Evolutionary conservation across 148 eudicot genomes (phyloP), one percentile per base, ranked within the genome.

Genomic region (Polygonum aviculare): DNA sequence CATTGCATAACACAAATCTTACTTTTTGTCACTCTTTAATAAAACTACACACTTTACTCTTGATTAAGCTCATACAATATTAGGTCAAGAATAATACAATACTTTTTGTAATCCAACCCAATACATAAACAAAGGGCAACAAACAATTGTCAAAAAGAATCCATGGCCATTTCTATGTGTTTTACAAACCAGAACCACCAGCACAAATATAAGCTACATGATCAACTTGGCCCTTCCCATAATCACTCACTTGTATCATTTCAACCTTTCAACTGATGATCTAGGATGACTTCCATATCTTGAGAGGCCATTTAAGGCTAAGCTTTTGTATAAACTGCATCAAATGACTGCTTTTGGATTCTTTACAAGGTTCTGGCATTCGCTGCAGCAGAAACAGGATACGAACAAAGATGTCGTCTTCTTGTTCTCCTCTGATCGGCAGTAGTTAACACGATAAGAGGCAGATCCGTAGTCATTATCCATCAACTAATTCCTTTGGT

Each of bases 401-500:
- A 44, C 9, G 1, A 44, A 44, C 47, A 16, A 50, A 55, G 18
- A 26, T 26, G n/a, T 14, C 8, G 62, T 55, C 21, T 55, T 55
- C 62, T 55, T n/a, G 62, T n/a, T 55, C 62, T n/a, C 62, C n/a
- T 10, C 22, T 55, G 21, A 19, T 21, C 63, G 21, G 26, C 12
- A 8, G 35, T 44, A 49, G 36, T 15, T 16, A 15, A 50, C 21
- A 54, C 18, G n/a, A 14, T 10, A 19, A 44, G 21, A 26, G 39
- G 38, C 40, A n/a, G 12, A 39, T 44, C 2, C 44, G 72, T 48
- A n/a, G 38, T 19, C 11, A 22, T 73, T 22, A 48, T 14, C 15
- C 54, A 14, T 48, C 40, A 36, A 44, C 75, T 73, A 73, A 52
- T 49, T 69, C 52, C 74, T 72, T 33, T 57, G 78, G 79, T 81